Evolutionary conservation across 768 basidiomycete genomes (phyloP).

Genomic region (Suillus hirtellus): DNA sequence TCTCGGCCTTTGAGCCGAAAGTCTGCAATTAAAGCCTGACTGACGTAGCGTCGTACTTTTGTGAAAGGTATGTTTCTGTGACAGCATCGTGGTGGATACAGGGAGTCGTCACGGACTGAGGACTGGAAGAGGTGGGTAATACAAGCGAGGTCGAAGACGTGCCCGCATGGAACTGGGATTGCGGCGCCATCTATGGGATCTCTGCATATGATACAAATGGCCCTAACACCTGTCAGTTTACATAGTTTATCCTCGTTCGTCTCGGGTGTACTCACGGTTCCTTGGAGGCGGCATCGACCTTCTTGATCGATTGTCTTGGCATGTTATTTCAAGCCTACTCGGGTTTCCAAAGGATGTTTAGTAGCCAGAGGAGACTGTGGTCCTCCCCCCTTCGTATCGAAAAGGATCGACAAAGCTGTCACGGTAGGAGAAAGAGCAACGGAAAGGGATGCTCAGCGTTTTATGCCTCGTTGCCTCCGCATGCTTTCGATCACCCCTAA

Average conservation of each 20-base stretch:
- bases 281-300: not conserved
- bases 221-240: conserved; percentile 1
- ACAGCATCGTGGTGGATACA: conserved; percentile 36
- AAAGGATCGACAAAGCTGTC: conserved; percentile 3
- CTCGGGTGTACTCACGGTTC: conserved; percentile 4
- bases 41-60: conserved; percentile 19
- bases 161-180: conserved; percentile 25
- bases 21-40: conserved; percentile 8
- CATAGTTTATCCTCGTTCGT: not conserved
- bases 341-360: not conserved
- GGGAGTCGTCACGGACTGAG: conserved; percentile 30
- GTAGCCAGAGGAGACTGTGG: not conserved
- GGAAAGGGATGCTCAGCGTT: not conserved
- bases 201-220: conserved; percentile 25
- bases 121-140: conserved; percentile 27
- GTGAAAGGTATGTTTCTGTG: conserved; percentile 19
- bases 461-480: conserved; percentile 9
- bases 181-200: conserved; percentile 18
- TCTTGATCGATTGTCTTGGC: conserved; percentile 9
- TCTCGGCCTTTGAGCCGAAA: conserved; percentile 25
- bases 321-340: not conserved
- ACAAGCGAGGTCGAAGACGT: conserved; percentile 30
- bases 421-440: conserved; percentile 1
- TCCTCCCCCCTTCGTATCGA: conserved; percentile 1
- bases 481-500: conserved; percentile 2